Base-by-base conservation (phyloP, 2,329 filamentous ascomycete species). In the Phialophora verrucosa region DNA sequence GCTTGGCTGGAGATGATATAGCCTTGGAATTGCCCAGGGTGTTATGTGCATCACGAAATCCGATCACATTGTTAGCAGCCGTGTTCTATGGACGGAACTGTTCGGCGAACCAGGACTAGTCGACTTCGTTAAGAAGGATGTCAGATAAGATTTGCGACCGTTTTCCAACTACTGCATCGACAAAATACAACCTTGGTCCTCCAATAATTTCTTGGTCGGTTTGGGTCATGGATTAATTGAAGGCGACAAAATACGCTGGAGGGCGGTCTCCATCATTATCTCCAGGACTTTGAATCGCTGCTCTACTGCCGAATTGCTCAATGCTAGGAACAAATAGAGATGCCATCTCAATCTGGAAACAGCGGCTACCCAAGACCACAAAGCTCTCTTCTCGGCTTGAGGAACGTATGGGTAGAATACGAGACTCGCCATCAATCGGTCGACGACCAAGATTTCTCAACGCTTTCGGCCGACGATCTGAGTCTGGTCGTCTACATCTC, bases 1-100 rank as follows among this genome's bases (percentile, higher is more conserved):
- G 74, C 70, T 87, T 49, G 77, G 75, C 35, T 17, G 4, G n/a
- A 47, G 50, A 55, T 55, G 51, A 62, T 11, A 17, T 14, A 14
- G 23, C 38, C 38, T 44, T 44, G 38, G 14, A 8, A 20, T n/a
- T 44, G 17, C 17, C 17, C 14, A 8, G 17, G 3, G 17, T n/a
- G 17, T 44, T 20, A n/a, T 7, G 17, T 8, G 14, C 38, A 44
- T 44, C 5, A 1, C 5, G 17, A n/a, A n/a, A 44, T n/a, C 17
- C 14, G 7, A n/a, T 17, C 38, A 44, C 38, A 44, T n/a, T 44
- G 17, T 7, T 7, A n/a, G 38, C 38, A 8, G 17, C 17, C 17
- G n/a, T 3, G 17, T 42, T 17, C n/a, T 7, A 42, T 17, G 17
- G 38, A 42, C 38, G 38, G 38, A 42, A 17, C 38, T 42, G 7